These are phyloP conservation scores for Davidsoniella virescens DNA, from an alignment of 2,329 filamentous ascomycete genomes.

Conservation along the genomic window DNA sequence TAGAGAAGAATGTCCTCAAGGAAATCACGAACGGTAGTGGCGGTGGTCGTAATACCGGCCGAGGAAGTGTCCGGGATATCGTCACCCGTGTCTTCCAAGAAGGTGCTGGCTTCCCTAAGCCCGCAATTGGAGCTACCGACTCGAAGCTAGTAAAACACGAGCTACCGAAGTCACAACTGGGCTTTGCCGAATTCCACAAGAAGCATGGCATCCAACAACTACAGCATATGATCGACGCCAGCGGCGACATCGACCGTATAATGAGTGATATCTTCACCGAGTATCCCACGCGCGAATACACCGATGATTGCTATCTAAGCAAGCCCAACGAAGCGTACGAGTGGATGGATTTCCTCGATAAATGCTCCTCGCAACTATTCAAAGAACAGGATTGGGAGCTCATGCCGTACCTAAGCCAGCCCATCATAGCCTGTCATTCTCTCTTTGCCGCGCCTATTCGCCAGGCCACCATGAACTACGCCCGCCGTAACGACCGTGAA, in stretches of 20 bases:
- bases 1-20: conserved; percentile 53
- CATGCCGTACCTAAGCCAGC: conserved; percentile 68
- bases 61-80: conserved; percentile 58
- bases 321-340: conserved; percentile 83
- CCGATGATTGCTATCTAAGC: conserved; percentile 78
- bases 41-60: conserved; percentile 52
- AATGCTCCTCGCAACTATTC: conserved; percentile 61
- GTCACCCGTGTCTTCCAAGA: conserved; percentile 65
- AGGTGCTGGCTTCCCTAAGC: conserved; percentile 59
- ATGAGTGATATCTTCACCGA: conserved; percentile 70
- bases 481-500: conserved; percentile 23
- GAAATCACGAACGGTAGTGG: conserved; percentile 56
- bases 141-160: conserved; percentile 27
- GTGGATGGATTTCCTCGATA: conserved; percentile 89
- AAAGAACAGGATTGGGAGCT: conserved; percentile 88
- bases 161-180: conserved; percentile 43
- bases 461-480: conserved; percentile 25
- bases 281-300: conserved; percentile 76
- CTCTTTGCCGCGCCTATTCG: conserved; percentile 65
- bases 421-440: conserved; percentile 77
- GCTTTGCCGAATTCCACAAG: conserved; percentile 58
- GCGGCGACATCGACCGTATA: conserved; percentile 63
- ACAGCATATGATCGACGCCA: conserved; percentile 61
- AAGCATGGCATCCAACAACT: conserved; percentile 56
- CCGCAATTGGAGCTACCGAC: conserved; percentile 21